Conservation (phyloP, 1,284 basidiomycete genomes). For the Hymenochaete sp. region DNA sequence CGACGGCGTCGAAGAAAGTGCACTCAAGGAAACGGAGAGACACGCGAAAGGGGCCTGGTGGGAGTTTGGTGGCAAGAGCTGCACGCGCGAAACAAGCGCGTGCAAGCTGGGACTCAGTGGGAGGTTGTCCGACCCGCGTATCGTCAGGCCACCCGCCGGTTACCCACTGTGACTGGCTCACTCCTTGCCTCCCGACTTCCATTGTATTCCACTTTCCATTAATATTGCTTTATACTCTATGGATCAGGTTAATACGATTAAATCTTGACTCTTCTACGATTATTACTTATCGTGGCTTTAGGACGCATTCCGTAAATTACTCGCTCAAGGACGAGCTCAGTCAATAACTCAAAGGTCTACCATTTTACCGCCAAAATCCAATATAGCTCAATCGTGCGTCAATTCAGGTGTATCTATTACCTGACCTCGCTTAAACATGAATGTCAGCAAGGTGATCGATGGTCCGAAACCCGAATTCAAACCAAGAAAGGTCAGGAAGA, state of each 20-base stretch:
- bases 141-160: too few relatives aligned
- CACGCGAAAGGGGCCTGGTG: too few relatives aligned
- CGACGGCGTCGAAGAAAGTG: background rate
- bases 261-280: background rate
- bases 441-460: conserved; percentile 25
- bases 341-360: conserved; percentile 7
- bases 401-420: conserved; percentile 13
- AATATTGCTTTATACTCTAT: background rate
- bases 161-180: background rate
- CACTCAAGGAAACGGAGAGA: conserved; percentile 1
- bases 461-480: conserved; percentile 56
- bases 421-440: background rate
- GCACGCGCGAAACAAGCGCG: background rate
- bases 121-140: background rate
- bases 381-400: conserved; percentile 7
- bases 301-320: conserved; percentile 34
- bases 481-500: conserved; percentile 65
- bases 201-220: background rate
- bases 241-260: conserved; percentile 13
- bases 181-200: background rate
- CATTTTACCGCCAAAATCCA: conserved; percentile 10
- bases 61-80: background rate
- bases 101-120: background rate
- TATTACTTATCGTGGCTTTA: conserved; percentile 17
- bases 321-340: conserved; percentile 21